phyloP scores from a whole-genome alignment of 306 rosid species.

The Citrullus mucosospermus region DNA sequence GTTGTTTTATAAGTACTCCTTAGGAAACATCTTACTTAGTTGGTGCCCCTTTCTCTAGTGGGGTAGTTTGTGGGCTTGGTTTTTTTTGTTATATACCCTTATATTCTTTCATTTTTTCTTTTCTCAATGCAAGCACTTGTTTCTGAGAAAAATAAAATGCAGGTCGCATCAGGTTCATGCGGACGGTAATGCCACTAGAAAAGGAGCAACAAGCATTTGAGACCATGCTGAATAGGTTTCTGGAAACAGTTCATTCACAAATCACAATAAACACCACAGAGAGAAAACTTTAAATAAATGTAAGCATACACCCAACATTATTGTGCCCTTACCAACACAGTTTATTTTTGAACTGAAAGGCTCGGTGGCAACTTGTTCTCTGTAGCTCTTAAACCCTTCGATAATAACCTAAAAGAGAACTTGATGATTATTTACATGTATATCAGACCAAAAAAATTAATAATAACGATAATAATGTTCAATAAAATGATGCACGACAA shows the following conservation, averaged over 20 bases:
- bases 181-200: background rate
- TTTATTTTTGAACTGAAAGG: conserved; percentile 93
- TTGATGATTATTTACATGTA: background rate
- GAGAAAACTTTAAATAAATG: background rate
- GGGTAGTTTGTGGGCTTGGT: too few species aligned
- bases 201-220: background rate
- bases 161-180: background rate
- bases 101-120: too few species aligned
- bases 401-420: conserved; percentile 47
- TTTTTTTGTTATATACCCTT: too few species aligned
- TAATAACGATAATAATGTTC: background rate
- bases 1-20: too few species aligned
- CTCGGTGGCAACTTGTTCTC: conserved; percentile 85
- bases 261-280: background rate
- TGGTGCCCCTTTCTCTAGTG: too few species aligned
- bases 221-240: background rate
- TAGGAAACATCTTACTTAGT: too few species aligned
- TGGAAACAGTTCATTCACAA: background rate
- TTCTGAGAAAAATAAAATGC: background rate
- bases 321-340: conserved; percentile 71
- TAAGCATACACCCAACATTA: conserved; percentile 3
- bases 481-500: background rate
- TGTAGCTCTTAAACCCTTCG: conserved; percentile 94
- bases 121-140: too few species aligned
- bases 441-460: background rate